phyloP scores from a whole-genome alignment of 2,329 filamentous ascomycete genomes.

The Bipolaris sorokiniana region DNA sequence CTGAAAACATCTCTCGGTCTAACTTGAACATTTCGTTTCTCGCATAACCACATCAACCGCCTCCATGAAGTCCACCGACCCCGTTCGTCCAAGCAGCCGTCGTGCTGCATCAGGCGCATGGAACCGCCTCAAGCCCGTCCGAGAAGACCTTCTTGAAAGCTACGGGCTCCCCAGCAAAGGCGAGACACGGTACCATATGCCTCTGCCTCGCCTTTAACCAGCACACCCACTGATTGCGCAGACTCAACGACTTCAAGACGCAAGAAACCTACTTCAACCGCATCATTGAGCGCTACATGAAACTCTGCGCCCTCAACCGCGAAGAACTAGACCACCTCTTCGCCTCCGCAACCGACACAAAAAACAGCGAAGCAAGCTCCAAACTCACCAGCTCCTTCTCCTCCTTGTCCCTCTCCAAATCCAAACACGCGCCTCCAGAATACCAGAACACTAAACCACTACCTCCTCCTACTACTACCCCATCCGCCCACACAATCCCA shows the following conservation, averaged over 20 bases:
- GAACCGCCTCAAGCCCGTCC: conserved; percentile 69
- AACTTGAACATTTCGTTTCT: background rate
- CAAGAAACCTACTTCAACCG: conserved; percentile 87
- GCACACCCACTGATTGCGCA: conserved; percentile 22
- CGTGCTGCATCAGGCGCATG: conserved; percentile 49
- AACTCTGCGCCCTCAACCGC: conserved; percentile 79
- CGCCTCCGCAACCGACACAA: conserved; percentile 44
- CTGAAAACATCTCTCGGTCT: background rate
- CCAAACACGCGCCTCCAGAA: conserved; percentile 25
- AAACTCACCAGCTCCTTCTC: conserved; percentile 22
- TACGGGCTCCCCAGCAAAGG: conserved; percentile 91
- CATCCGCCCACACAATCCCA: conserved; percentile 31
- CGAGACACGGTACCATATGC: conserved; percentile 72
- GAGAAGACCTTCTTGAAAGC: conserved; percentile 76
- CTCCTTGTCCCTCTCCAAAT: conserved; percentile 27
- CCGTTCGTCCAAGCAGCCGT: conserved; percentile 43
- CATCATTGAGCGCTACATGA: conserved; percentile 87
- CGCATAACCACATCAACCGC: background rate
- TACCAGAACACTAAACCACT: conserved; percentile 4
- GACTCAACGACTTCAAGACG: conserved; percentile 67
- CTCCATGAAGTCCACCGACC: conserved; percentile 42
- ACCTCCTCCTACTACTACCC: conserved; percentile 2
- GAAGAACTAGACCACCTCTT: conserved; percentile 79
- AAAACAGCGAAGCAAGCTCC: conserved; percentile 12
- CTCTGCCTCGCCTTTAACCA: background rate